Base-by-base conservation (phyloP, 306 rosid genomes). In the Casuarina glauca region DNA sequence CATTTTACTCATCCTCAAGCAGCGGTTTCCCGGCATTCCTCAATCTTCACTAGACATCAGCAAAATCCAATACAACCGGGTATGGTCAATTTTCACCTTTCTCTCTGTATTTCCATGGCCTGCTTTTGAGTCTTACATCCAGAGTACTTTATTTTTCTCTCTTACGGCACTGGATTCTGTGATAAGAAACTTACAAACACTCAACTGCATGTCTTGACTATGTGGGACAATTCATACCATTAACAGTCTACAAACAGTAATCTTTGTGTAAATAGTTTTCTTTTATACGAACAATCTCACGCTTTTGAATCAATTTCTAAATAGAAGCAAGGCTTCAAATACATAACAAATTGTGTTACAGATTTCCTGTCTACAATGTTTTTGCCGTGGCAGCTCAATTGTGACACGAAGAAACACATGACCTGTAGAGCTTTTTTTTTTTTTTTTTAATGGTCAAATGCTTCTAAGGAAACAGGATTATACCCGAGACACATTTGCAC, bases 1-100 rank as follows among this genome's bases (percentile, higher is more conserved):
- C 38, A 96, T 96, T 76, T 83, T 96, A 75, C 83, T 91, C 79
- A 86, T 93, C 80, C 81, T 96, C 64, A 96, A 96, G 76, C 99
- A 96, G 44, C 90, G 96, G 66, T 96, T 91, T 74, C 99, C 99
- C 0, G 99, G 99, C 17, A 81, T 86, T 75, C 96, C 98, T 57
- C 99, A 96, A 70, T 96, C 99, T 50, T 77, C 94, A 78, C 83
- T 96, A 76, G 99, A 96, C 75, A 90, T 96, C n/a, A 96, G 96
- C 89, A 96, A 96, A 93, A 96, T 96, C 84, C 96, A 96, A 86
- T 91, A 72, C 85, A 96, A 90, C 43, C 16, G 74, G 78, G 99
- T 93, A 83, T 79, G 85, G 52, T 17, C 61, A 50, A 6, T 32
- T 60, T 44, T 4, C 54, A 2, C 26, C 16, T 54, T 11, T 45